These are phyloP conservation scores for Beta lomatogona DNA, from an alignment of 179 eudicot species.

Conservation along the genomic window DNA sequence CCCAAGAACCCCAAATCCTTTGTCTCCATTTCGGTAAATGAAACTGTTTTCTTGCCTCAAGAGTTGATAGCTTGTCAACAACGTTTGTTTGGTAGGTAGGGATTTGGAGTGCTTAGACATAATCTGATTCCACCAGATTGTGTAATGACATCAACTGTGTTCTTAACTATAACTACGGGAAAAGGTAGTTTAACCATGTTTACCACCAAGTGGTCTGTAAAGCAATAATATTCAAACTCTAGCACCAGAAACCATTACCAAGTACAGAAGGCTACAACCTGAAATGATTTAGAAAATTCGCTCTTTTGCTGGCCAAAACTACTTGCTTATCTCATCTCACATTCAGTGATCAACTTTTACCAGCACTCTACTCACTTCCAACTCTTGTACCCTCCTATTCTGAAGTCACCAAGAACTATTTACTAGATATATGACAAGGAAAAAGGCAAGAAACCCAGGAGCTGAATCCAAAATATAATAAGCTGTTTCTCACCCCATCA, in stretches of 20 bases:
- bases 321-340: neutral
- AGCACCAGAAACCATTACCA: neutral
- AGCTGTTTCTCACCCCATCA: neutral
- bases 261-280: neutral
- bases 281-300: neutral
- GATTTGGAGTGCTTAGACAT: constrained; percentile 32
- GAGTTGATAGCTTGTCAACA: constrained; percentile 27
- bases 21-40: constrained; percentile 58
- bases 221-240: neutral
- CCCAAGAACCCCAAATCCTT: constrained; percentile 56
- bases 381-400: neutral
- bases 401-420: neutral
- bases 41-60: constrained; percentile 2
- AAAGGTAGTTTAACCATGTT: neutral
- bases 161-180: neutral
- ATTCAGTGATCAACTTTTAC: neutral
- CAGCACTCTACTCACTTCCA: neutral
- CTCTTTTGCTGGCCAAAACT: neutral
- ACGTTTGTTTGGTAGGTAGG: constrained; percentile 16
- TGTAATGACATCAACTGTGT: constrained; percentile 17
- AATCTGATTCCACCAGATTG: constrained; percentile 21
- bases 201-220: neutral
- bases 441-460: neutral
- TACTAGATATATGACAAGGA: neutral
- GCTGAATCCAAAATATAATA: neutral